phyloP scores from a whole-genome alignment of 2,329 filamentous ascomycete species.

The Cucurbitaria berberidis region DNA sequence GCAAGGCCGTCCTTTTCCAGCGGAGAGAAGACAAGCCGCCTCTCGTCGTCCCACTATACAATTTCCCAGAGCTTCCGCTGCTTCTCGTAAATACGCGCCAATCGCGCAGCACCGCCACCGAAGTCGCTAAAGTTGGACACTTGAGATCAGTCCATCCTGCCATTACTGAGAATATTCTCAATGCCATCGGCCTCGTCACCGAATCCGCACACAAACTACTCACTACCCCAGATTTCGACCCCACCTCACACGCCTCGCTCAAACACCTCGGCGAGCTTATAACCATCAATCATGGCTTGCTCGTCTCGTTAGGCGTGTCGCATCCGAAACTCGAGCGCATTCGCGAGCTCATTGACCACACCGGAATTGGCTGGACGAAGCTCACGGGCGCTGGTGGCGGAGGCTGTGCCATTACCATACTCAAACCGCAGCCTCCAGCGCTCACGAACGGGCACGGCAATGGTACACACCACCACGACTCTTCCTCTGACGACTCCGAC shows the following conservation, averaged over 20 bases:
- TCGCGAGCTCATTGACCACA: constrained; percentile 81
- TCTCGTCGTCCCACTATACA: constrained; percentile 74
- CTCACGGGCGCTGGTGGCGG: constrained; percentile 94
- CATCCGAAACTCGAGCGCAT: constrained; percentile 92
- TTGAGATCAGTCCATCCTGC: constrained; percentile 75
- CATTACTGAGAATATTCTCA: constrained; percentile 79
- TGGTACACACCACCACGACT: constrained; percentile 24
- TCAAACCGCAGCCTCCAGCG: constrained; percentile 66
- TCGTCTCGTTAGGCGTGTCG: constrained; percentile 91
- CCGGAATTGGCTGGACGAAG: constrained; percentile 95
- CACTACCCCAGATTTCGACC: constrained; percentile 69
- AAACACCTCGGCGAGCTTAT: constrained; percentile 83
- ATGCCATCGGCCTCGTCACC: constrained; percentile 81
- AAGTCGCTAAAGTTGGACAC: constrained; percentile 84
- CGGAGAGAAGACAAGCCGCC: constrained; percentile 78
- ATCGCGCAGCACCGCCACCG: constrained; percentile 80
- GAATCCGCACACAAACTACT: constrained; percentile 63
- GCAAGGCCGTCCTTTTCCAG: constrained; percentile 92
- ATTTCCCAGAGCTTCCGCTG: constrained; percentile 90
- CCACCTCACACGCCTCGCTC: constrained; percentile 67
- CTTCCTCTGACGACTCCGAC: constrained; percentile 30
- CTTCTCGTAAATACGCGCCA: constrained; percentile 89
- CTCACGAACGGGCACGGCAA: constrained; percentile 55
- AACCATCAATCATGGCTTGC: constrained; percentile 89
- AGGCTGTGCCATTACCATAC: constrained; percentile 90